phyloP scores from a whole-genome alignment of 768 basidiomycete species.

The Amyloporia xantha region DNA sequence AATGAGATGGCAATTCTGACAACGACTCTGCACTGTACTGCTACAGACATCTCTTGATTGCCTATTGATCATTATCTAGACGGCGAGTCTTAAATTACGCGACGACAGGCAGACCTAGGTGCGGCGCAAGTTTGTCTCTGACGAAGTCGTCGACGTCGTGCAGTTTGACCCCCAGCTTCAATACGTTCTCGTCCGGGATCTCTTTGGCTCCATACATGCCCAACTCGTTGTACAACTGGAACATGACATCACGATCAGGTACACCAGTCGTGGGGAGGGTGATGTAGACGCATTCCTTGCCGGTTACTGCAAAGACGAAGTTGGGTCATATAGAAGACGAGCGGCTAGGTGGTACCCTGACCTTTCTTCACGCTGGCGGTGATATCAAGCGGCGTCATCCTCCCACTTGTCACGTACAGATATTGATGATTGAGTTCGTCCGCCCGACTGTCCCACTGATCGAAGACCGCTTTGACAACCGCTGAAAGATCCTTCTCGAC shows the following conservation, averaged over 20 bases:
- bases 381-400: conserved; percentile 12
- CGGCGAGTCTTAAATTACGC: not conserved
- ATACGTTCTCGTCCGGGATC: conserved; percentile 16
- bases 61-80: not conserved
- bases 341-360: not conserved
- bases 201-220: conserved; percentile 17
- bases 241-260: conserved; percentile 19
- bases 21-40: too few relatives aligned
- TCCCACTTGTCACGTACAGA: conserved; percentile 13
- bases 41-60: not conserved
- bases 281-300: conserved; percentile 12
- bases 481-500: conserved; percentile 15
- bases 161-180: conserved; percentile 12
- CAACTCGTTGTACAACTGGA: conserved; percentile 17
- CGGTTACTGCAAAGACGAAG: conserved; percentile 9
- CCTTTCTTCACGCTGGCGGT: conserved; percentile 12
- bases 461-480: conserved; percentile 14
- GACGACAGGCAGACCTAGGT: conserved; percentile 10
- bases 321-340: not conserved
- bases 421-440: conserved; percentile 15
- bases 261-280: conserved; percentile 12
- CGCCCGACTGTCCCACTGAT: conserved; percentile 10
- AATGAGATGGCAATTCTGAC: too few relatives aligned
- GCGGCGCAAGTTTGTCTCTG: conserved; percentile 11
- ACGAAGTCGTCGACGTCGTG: conserved; percentile 17